Base-by-base conservation (phyloP, 768 basidiomycete genomes). In the Mycena rebaudengoi region DNA sequence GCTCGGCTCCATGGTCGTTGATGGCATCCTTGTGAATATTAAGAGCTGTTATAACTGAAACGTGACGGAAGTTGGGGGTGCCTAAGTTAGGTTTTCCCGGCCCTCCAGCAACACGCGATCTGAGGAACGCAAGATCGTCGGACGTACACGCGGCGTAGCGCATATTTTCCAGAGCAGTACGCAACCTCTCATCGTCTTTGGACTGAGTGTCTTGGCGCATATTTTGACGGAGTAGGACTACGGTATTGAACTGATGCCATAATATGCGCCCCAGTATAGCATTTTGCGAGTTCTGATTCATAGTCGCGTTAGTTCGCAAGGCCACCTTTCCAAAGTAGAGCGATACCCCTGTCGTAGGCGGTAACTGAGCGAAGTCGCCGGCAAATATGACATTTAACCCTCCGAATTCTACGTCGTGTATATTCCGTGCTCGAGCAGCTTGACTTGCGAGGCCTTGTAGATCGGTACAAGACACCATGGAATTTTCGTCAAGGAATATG, bases 281-380 rank as follows among this genome's bases (percentile, higher is more conserved):
- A 44, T 73, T 56, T 60, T 75, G 74, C 33, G 59, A 37, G 40
- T 75, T 79, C 3, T 77, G 41, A 7, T 70, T n/a, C n/a, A n/a
- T 25, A n/a, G 54, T 55, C 21, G 23, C 10, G 39, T 59, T 54
- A 23, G n/a, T 18, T 4, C n/a, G n/a, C 2, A 39, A 23, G 25
- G 28, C 23, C 26, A 32, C 21, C 26, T 39, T 33, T 45, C 8
- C 44, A 13, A 32, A 69, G 70, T 35, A 74, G 29, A 67, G 26
- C 0, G 48, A 16, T 30, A 30, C 13, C n/a, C 67, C 55, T 43
- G 54, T 43, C 3, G 66, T 64, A 16, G 74, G 80, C 1, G 78
- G 77, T 3, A 82, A 57, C 51, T 82, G 80, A 2, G 78, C 80
- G 73, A 82, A 80, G 58, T 82, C 79, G 7, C 80, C 81, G 7